Conservation (phyloP, 495 filamentous ascomycete genomes). For the Xylaria acuta region DNA sequence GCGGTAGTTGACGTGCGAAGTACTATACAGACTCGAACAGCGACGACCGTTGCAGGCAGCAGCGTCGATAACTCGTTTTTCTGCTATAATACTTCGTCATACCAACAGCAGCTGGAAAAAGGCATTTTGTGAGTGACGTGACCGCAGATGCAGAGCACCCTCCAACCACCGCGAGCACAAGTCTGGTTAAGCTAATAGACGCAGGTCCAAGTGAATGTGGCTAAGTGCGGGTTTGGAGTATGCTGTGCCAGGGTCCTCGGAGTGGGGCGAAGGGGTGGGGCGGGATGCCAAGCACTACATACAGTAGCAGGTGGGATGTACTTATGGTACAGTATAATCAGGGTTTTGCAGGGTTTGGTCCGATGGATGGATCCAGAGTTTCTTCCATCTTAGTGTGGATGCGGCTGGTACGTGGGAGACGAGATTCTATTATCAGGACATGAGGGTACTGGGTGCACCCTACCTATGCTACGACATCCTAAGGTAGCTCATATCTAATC, state of each 20-base stretch:
- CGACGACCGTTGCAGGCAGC: background rate
- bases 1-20: background rate
- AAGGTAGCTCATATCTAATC: background rate
- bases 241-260: slow-evolving; percentile 17
- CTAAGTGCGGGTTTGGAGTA: slow-evolving; percentile 15
- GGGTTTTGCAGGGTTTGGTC: background rate
- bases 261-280: slow-evolving; percentile 3
- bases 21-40: background rate
- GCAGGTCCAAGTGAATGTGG: slow-evolving; percentile 27
- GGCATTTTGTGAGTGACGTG: slow-evolving; percentile 10
- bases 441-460: background rate
- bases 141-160: slow-evolving; percentile 2
- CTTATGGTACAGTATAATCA: too few species aligned
- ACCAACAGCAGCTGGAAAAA: background rate
- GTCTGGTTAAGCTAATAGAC: slow-evolving; percentile 1
- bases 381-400: background rate
- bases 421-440: slow-evolving; percentile 3
- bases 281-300: slow-evolving; percentile 10
- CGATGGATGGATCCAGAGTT: slow-evolving; percentile 16
- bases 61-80: background rate
- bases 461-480: background rate
- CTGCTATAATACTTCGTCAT: background rate
- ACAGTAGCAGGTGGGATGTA: background rate
- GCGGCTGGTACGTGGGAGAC: slow-evolving; percentile 6
- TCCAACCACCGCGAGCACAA: background rate